Evolutionary conservation across 2,329 filamentous ascomycete genomes (phyloP), one percentile per base, ranked within the genome.

Genomic region (Fusarium sororula): DNA sequence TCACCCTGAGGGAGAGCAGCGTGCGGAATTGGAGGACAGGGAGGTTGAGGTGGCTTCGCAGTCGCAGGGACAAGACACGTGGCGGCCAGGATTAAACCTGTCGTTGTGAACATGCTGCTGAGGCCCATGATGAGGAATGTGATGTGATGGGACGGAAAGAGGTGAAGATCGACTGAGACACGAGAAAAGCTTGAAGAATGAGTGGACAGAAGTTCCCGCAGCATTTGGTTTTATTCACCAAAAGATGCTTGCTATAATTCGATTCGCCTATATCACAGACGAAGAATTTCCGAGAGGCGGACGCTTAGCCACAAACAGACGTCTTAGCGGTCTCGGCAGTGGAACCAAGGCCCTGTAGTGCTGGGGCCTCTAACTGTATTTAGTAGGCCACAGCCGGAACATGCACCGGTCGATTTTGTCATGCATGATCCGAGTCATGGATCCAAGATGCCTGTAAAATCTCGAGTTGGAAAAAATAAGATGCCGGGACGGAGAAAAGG

Each of bases 1-100:
- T 68, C 75, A 24, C 79, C 82, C 59, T 83, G 80, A 11, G 77
- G 68, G 20, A 79, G 71, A 38, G 66, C 51, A 39, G 64, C 70
- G 14, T 41, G 66, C 18, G 76, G 76, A 10, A 60, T 37, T 3
- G 59, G 64, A 7, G 42, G 26, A 7, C 66, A 68, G n/a, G 53
- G 26, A 26, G 51, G 44, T 17, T 37, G 32, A 13, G 47, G 30
- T 18, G 59, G 48, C 14, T 17, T 51, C 7, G 61, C 53, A 18
- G 62, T 51, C n/a, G 44, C 53, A 30, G 59, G 45, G 18, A 44
- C 22, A 26, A 75, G 39, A 53, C 45, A 75, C n/a, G 72, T 66
- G 24, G 69, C 66, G 30, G 70, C 74, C 35, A 76, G 62, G 58
- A 61, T 65, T 32, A 76, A 63, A 54, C 74, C 64, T 24, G 72